phyloP scores from a whole-genome alignment of 2,329 filamentous ascomycete species.

The Hypoxylon sp. region DNA sequence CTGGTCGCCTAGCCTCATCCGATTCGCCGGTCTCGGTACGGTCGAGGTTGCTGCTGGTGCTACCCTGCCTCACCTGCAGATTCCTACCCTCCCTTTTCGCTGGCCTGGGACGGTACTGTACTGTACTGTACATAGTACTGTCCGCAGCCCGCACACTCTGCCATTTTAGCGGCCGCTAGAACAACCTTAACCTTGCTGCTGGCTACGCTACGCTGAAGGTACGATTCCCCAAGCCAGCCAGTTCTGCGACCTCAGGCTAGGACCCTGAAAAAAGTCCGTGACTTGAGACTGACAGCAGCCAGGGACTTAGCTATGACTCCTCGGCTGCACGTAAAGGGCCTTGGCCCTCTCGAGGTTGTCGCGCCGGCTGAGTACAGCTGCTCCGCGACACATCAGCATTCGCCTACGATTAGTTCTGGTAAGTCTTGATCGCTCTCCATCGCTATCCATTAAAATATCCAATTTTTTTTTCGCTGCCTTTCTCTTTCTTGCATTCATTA shows the following conservation, averaged over 20 bases:
- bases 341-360: constrained; percentile 28
- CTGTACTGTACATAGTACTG: constrained; percentile 19
- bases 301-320: constrained; percentile 26
- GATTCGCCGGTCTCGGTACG: constrained; percentile 36
- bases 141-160: neutral
- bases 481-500: neutral
- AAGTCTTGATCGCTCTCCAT: constrained; percentile 1
- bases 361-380: constrained; percentile 23
- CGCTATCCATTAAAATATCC: neutral
- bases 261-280: constrained; percentile 31
- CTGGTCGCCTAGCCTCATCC: constrained; percentile 29
- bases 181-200: constrained; percentile 34
- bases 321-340: constrained; percentile 34
- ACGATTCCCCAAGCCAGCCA: constrained; percentile 34
- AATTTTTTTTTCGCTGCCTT: neutral
- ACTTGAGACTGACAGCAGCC: constrained; percentile 9
- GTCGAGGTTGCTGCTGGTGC: constrained; percentile 21
- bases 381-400: constrained; percentile 24
- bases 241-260: too few relatives aligned
- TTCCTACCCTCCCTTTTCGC: constrained; percentile 19
- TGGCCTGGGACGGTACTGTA: constrained; percentile 16
- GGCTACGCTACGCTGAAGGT: too few relatives aligned
- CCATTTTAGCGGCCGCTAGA: constrained; percentile 30
- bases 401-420: constrained; percentile 12
- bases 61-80: constrained; percentile 23